Percentiles rank a stretch among this genome's conserved stretches.
phyloP scores from a whole-genome alignment of 345 rosid species.

The Reutealis trisperma region DNA sequence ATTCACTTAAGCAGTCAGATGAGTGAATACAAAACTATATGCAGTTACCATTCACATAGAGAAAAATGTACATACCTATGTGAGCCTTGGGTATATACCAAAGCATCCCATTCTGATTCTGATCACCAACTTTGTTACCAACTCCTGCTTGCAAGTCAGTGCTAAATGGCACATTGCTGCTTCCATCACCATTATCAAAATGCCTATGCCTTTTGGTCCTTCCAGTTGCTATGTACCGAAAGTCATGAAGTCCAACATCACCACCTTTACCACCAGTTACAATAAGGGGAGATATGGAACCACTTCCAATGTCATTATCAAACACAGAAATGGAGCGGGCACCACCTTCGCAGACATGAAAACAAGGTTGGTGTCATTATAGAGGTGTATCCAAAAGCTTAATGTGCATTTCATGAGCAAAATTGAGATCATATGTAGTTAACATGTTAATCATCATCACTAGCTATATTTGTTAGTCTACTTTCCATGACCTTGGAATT shows the following conservation, averaged over 20 bases:
- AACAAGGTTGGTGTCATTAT: constrained; percentile 9
- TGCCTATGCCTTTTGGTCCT: constrained; percentile 64
- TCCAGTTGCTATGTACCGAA: constrained; percentile 88
- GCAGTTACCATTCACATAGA: neutral
- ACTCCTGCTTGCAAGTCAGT: constrained; percentile 31
- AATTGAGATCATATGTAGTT: neutral
- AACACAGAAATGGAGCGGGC: constrained; percentile 88
- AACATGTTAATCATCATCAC: neutral
- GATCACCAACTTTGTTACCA: constrained; percentile 45
- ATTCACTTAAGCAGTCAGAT: constrained; percentile 19
- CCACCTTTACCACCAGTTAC: constrained; percentile 91
- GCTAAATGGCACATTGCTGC: constrained; percentile 36
- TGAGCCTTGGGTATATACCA: constrained; percentile 98
- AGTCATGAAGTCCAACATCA: constrained; percentile 90
- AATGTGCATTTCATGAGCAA: neutral
- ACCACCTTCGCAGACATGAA: constrained; percentile 58
- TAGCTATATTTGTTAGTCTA: neutral
- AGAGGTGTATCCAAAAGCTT: neutral
- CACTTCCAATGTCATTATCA: constrained; percentile 82
- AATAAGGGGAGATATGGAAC: constrained; percentile 89
- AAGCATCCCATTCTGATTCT: constrained; percentile 77
- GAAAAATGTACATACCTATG: constrained; percentile 51
- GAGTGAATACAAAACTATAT: neutral
- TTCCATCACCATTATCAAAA: constrained; percentile 40
- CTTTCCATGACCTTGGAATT: neutral